A percentile compares a stretch with the other conserved stretches of the same genome.
Conservation (phyloP, 2,329 filamentous ascomycete species). For the Trichoderma endophyticum region DNA sequence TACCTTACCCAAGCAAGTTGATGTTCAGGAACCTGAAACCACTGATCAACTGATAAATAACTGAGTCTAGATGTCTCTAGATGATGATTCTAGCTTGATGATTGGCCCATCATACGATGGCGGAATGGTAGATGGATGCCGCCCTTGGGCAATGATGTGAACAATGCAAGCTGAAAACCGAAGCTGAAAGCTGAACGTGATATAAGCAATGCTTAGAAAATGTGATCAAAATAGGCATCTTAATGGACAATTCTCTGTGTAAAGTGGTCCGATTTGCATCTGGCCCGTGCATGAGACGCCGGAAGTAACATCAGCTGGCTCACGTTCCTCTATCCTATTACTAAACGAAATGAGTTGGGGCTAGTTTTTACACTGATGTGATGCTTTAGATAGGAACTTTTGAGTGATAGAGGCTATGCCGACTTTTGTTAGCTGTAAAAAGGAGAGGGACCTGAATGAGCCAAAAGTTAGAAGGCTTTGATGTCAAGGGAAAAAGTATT, state of each 20-base stretch:
- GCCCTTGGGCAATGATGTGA: neutral
- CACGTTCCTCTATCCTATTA: neutral
- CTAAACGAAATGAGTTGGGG: neutral
- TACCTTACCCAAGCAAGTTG: neutral
- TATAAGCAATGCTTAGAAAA: neutral
- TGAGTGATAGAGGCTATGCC: neutral
- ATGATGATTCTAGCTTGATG: neutral
- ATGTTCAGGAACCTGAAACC: neutral
- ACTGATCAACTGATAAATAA: neutral
- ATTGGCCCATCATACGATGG: neutral
- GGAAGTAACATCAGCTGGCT: neutral
- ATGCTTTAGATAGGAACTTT: neutral
- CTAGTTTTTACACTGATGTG: neutral
- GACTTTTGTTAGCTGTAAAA: neutral
- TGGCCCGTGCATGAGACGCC: neutral
- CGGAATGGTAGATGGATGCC: neutral
- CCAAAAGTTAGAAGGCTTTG: neutral
- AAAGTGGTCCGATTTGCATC: neutral
- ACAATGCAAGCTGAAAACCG: neutral
- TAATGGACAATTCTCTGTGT: neutral
- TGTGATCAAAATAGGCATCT: neutral
- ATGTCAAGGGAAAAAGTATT: neutral
- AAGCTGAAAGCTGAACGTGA: neutral
- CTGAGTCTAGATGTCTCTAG: neutral
- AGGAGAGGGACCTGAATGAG: rapidly evolving